A percentile compares a stretch with the other conserved stretches of the same genome.
Evolutionary conservation across 2,329 filamentous ascomycete species (phyloP).

Genomic region (Exophiala sideris): DNA sequence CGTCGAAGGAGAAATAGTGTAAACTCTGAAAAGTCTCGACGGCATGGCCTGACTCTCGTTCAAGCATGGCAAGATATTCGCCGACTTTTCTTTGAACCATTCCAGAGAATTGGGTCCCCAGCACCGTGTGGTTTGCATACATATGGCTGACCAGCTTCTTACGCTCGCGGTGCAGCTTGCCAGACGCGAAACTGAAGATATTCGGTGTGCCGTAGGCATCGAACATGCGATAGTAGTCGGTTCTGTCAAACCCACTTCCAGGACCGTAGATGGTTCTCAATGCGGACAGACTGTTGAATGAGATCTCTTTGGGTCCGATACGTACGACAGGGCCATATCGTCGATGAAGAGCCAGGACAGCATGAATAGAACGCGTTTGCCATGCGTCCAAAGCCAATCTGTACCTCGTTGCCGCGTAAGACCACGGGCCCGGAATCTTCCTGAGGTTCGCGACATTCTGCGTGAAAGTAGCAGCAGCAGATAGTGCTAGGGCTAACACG

Average conservation of each 20-base stretch:
- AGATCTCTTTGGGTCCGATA: slow-evolving; percentile 47
- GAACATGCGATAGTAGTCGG: slow-evolving; percentile 55
- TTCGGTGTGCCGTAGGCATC: slow-evolving; percentile 44
- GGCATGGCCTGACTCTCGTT: slow-evolving; percentile 33
- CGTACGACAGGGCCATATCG: slow-evolving; percentile 49
- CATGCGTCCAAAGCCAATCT: slow-evolving; percentile 24
- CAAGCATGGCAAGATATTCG: slow-evolving; percentile 42
- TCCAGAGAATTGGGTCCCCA: slow-evolving; percentile 33
- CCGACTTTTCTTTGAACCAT: slow-evolving; percentile 42
- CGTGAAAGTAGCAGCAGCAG: background rate
- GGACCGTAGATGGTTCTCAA: slow-evolving; percentile 55
- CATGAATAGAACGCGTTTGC: slow-evolving; percentile 19
- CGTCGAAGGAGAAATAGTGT: slow-evolving; percentile 54
- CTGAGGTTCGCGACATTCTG: slow-evolving; percentile 11
- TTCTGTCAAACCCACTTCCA: slow-evolving; percentile 50
- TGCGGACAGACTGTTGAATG: slow-evolving; percentile 44
- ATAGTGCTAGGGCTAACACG: slow-evolving; percentile 5
- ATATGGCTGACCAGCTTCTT: slow-evolving; percentile 50
- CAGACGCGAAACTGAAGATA: slow-evolving; percentile 50
- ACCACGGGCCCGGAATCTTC: slow-evolving; percentile 22
- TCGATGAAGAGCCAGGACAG: slow-evolving; percentile 40
- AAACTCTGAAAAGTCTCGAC: slow-evolving; percentile 49
- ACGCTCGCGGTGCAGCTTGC: slow-evolving; percentile 45
- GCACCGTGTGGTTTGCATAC: slow-evolving; percentile 51
- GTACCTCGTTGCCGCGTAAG: slow-evolving; percentile 20